These are phyloP conservation scores for Trametes meyenii DNA, from an alignment of 768 basidiomycete species.

Conservation along the genomic window DNA sequence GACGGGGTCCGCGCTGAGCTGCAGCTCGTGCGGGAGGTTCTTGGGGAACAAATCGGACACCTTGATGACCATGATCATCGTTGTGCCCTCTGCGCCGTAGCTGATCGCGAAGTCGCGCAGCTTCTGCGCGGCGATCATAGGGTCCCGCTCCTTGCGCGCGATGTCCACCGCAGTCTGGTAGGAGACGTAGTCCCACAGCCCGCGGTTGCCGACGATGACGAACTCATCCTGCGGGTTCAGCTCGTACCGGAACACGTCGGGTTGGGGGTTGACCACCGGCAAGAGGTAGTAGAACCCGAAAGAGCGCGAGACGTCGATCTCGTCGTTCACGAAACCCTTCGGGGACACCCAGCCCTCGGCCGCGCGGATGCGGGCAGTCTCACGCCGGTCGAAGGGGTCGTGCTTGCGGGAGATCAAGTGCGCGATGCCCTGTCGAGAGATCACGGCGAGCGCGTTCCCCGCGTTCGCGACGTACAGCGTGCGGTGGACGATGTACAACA, in stretches of 20 bases:
- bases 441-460: slow-evolving; percentile 85
- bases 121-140: slow-evolving; percentile 95
- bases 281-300: slow-evolving; percentile 92
- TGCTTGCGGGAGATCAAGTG: slow-evolving; percentile 78
- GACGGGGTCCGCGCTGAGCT: slow-evolving; percentile 48
- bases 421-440: slow-evolving; percentile 77
- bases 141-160: slow-evolving; percentile 74
- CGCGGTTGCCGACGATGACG: slow-evolving; percentile 91
- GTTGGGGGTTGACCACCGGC: slow-evolving; percentile 88
- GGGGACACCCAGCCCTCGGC: slow-evolving; percentile 96
- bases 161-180: slow-evolving; percentile 98
- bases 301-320: slow-evolving; percentile 87
- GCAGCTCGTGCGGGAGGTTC: slow-evolving; percentile 44
- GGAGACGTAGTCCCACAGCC: slow-evolving; percentile 91
- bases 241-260: slow-evolving; percentile 70
- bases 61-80: slow-evolving; percentile 97
- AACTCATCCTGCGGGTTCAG: slow-evolving; percentile 91
- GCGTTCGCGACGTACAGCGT: slow-evolving; percentile 89
- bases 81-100: slow-evolving; percentile 90
- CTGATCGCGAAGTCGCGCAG: slow-evolving; percentile 95
- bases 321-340: slow-evolving; percentile 88
- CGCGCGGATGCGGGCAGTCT: slow-evolving; percentile 83
- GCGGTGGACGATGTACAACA: slow-evolving; percentile 79
- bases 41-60: slow-evolving; percentile 74
- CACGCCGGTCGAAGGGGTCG: slow-evolving; percentile 84